Conservation (phyloP, 495 filamentous ascomycete genomes). For the Penicillium herquei region DNA sequence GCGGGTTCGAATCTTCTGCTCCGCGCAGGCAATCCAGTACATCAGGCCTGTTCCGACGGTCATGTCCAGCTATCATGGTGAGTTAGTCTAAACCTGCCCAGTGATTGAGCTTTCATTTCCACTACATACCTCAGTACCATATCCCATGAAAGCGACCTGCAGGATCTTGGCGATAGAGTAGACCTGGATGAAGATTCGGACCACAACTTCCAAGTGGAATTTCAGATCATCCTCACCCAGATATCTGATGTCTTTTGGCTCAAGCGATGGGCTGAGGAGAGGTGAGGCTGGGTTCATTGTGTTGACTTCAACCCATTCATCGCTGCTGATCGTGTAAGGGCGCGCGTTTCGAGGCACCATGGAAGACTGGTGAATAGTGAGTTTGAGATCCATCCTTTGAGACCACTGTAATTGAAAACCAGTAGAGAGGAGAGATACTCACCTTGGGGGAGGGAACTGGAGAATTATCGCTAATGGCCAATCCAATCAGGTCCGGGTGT, state of each 20-base stretch:
- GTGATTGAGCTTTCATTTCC: too few relatives aligned
- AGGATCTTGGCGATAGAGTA: conserved; percentile 40
- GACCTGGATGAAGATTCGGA: conserved; percentile 30
- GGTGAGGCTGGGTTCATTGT: conserved; percentile 5
- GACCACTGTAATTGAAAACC: not conserved
- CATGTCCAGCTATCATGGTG: conserved; percentile 26
- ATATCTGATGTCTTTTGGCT: conserved; percentile 20
- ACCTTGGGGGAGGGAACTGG: too few relatives aligned
- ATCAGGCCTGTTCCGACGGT: conserved; percentile 22
- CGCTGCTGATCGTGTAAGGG: conserved; percentile 33
- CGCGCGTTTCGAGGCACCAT: conserved; percentile 17
- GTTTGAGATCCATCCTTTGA: not conserved
- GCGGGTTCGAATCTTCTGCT: conserved; percentile 22
- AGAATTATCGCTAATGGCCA: too few relatives aligned
- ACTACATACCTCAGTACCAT: conserved; percentile 31
- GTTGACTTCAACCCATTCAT: conserved; percentile 31
- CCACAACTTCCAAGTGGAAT: conserved; percentile 20
- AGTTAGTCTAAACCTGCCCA: not conserved
- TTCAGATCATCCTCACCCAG: conserved; percentile 12
- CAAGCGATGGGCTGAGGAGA: not conserved
- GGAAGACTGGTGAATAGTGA: not conserved
- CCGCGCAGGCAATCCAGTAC: conserved; percentile 28
- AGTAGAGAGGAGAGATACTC: too few relatives aligned
- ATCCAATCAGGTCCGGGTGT: not conserved
- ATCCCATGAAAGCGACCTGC: conserved; percentile 31